Base-by-base conservation (phyloP, 2,329 filamentous ascomycete genomes). In the Xylariaceae sp. region DNA sequence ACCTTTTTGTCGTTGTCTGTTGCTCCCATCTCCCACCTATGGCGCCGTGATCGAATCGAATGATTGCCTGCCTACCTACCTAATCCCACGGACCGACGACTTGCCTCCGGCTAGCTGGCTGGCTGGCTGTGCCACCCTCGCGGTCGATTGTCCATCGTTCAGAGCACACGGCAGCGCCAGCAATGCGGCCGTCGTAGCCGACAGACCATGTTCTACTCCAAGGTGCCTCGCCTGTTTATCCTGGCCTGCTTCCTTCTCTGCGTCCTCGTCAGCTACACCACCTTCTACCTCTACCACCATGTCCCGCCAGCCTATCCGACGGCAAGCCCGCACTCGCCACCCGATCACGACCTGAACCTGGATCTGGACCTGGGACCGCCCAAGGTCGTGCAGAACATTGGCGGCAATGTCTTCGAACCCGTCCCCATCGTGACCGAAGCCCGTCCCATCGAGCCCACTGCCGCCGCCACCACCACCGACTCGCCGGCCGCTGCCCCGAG, bases 201-300 rank as follows among this genome's bases (percentile, higher is more conserved):
- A 19, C 5, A 19, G 15, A 17, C 29, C 45, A 52, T 53, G 50
- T 47, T 46, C 39, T 39, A 40, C 17, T 38, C 43, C 30, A 48
- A 44, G 38, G 35, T 47, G 23, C 47, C 50, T 36, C 50, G 49
- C 32, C 36, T 47, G 33, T 46, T 50, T 22, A 35, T 50, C 23
- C 32, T 50, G 29, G 44, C 45, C 24, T 46, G 42, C 33, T 25
- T 43, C 23, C 32, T 42, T 19, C 37, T 52, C 22, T 35, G 48
- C 10, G 44, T 51, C 33, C 39, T 53, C 35, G 39, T 51, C 37
- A 41, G 43, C 22, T 46, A 45, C 35, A 48, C 47, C n/a, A 46
- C 42, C 12, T 45, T 48, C 19, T 47, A 50, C 19, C 35, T 51
- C 15, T 49, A 51, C 26, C 38, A 45, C 22, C 40, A 40, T 19